A percentile compares a stretch with the other conserved stretches of the same genome.
Conservation (phyloP, 768 basidiomycete genomes). For the Dacryopinax spathularia region DNA sequence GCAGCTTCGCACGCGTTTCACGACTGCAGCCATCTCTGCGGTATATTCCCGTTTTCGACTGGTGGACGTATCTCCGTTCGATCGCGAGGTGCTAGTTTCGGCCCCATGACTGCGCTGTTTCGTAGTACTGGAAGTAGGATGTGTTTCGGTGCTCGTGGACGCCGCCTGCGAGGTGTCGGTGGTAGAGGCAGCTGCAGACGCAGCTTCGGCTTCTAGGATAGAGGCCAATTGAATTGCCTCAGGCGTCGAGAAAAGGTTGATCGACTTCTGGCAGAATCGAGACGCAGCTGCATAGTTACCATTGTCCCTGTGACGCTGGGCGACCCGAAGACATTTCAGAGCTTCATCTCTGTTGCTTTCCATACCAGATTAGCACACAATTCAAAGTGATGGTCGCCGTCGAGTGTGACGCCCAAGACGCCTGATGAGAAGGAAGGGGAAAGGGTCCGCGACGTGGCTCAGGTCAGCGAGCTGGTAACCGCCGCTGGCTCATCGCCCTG, state of each 20-base stretch:
- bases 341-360: conserved; percentile 74
- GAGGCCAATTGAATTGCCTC: conserved; percentile 57
- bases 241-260: conserved; percentile 63
- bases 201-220: conserved; percentile 44
- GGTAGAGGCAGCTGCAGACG: conserved; percentile 25
- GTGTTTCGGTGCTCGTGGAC: conserved; percentile 36
- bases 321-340: conserved; percentile 61
- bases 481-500: neutral
- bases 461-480: neutral
- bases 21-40: conserved; percentile 62
- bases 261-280: conserved; percentile 81
- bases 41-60: conserved; percentile 78
- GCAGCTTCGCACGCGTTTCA: conserved; percentile 73
- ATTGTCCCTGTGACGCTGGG: conserved; percentile 55
- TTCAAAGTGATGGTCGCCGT: neutral
- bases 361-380: conserved; percentile 12
- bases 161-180: conserved; percentile 28
- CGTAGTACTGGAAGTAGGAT: conserved; percentile 58
- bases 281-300: conserved; percentile 64
- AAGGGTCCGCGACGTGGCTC: conserved; percentile 4
- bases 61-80: conserved; percentile 3
- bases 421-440: neutral
- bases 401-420: neutral
- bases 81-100: conserved; percentile 34
- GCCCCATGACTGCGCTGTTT: conserved; percentile 52